Evolutionary conservation across 2,329 filamentous ascomycete species (phyloP).

Genomic region (Zasmidium angulare): DNA sequence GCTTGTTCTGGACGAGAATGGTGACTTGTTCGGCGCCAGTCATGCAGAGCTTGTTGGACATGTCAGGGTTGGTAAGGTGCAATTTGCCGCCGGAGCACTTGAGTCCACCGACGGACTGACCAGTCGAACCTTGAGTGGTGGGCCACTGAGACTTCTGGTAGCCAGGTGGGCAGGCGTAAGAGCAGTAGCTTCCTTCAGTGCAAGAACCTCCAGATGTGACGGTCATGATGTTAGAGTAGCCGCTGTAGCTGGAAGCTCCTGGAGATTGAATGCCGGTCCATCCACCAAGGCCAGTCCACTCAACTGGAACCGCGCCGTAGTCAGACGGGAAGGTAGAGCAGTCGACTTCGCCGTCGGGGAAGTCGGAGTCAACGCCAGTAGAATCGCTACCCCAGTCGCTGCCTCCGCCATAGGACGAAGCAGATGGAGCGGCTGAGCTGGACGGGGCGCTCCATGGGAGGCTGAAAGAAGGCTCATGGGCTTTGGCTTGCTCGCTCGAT

Average conservation of each 20-base stretch:
- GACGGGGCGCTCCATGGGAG: neutral
- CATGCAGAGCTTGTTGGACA: slow-evolving; percentile 71
- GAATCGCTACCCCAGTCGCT: slow-evolving; percentile 27
- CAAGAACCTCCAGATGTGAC: slow-evolving; percentile 68
- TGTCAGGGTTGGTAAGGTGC: slow-evolving; percentile 68
- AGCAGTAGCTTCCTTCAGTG: slow-evolving; percentile 70
- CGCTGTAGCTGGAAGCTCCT: slow-evolving; percentile 32
- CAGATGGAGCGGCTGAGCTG: slow-evolving; percentile 6
- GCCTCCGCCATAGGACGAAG: slow-evolving; percentile 6
- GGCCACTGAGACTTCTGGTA: slow-evolving; percentile 96
- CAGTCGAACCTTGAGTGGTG: slow-evolving; percentile 69
- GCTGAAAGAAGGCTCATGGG: slow-evolving; percentile 7
- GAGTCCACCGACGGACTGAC: slow-evolving; percentile 85
- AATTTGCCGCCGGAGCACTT: slow-evolving; percentile 78
- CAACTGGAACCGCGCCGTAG: slow-evolving; percentile 73
- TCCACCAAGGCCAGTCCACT: slow-evolving; percentile 68
- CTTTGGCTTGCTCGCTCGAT: neutral
- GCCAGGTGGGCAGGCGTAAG: slow-evolving; percentile 86
- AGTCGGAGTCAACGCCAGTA: slow-evolving; percentile 63
- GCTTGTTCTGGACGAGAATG: slow-evolving; percentile 73
- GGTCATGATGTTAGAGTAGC: slow-evolving; percentile 57
- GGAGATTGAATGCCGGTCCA: slow-evolving; percentile 74
- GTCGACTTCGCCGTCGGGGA: slow-evolving; percentile 71
- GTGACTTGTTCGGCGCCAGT: slow-evolving; percentile 62
- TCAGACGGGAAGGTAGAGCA: slow-evolving; percentile 74